Evolutionary conservation across 495 filamentous ascomycete genomes (phyloP), one percentile per base, ranked within the genome.

Genomic region (Schizothecium vesticola): DNA sequence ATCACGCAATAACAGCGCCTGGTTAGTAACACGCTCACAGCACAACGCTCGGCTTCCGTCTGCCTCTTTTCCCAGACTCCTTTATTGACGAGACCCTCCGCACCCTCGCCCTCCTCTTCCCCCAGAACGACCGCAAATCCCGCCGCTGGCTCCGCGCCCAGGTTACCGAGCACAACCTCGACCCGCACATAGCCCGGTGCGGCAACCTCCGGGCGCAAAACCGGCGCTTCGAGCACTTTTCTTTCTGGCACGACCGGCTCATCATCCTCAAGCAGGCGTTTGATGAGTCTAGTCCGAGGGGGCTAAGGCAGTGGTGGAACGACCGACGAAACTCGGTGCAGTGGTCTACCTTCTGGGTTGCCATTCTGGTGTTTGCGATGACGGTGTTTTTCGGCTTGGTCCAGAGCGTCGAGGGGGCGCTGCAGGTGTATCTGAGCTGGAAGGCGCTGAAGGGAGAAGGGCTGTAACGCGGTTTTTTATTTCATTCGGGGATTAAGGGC

Each of bases 331-430:
- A 84, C 62, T 75, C 77, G 11, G 76, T 80, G 0, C 82, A 86
- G 70, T 87, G 83, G 82, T 86, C 84, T 64, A 83, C 83, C 9
- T 84, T 86, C 58, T 87, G 85, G 85, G 78, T 85, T 11, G 85
- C 84, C 1, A 75, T 83, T 4, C 55, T 81, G 19, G 81, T 83
- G 1, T 72, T 85, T 3, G 55, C 77, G 1, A 70, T 87, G 59
- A 86, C 83, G 2, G 61, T 84, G 2, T 79, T 87, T 58, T 84
- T 87, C 69, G 84, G 84, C 0, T 21, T 87, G 8, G 71, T 86
- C 3, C 83, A 87, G 71, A 79, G 74, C 31, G 65, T 85, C 43
- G 82, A 82, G 61, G 80, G 82, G 3, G 82, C 75, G 0, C 62
- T 85, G 43, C 82, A 86, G 63, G 78, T 83, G 3, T 86, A 79